Evolutionary conservation across 2,329 filamentous ascomycete genomes (phyloP), one percentile per base, ranked within the genome.

Genomic region (Arthrobotrys entomopaga): DNA sequence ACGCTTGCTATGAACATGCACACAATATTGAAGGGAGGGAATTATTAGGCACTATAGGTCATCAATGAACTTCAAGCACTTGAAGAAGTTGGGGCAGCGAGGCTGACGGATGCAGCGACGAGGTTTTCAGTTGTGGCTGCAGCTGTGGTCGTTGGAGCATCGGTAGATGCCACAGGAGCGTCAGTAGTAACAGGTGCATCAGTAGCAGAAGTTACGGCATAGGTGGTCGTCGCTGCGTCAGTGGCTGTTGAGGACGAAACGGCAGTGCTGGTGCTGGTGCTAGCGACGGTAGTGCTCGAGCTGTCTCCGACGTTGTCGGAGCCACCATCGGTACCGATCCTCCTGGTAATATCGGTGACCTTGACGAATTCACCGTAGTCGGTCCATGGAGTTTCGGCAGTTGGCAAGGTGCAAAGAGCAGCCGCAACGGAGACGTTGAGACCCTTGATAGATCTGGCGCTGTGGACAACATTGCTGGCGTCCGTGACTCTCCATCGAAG

Each of bases 401-500:
- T 54, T 8, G 70, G 63, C n/a, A 74, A 22, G 15, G 70, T 67
- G 7, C 26, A 19, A 10, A 58, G 52, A 15, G 50, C 43, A 22
- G 61, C 65, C 5, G 57, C 67, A 22, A 74, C 63, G 20, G 70
- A 22, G 29, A 74, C 70, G 3, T 20, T 46, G 10, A 74, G 52
- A 7, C 57, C 57, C 16, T 54, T 52, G 10, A 74, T 43, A n/a
- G 52, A 16, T 4, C 43, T 53, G 38, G 56, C 63, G 11, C 38
- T 42, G 3, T 57, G 19, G 3, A 43, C 42, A 0, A 19, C 46
- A 8, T 63, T 61, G 26, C 57, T 38, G n/a, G 42, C 56, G 19
- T 52, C 75, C 11, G 76, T 72, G 2, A 80, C 75, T 64, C 80
- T 78, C 80, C 80, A 81, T 57, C 81, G 79, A 15, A 81, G 69